phyloP scores from a whole-genome alignment of 768 basidiomycete species.

The Phlebiopsis flavidoalba region DNA sequence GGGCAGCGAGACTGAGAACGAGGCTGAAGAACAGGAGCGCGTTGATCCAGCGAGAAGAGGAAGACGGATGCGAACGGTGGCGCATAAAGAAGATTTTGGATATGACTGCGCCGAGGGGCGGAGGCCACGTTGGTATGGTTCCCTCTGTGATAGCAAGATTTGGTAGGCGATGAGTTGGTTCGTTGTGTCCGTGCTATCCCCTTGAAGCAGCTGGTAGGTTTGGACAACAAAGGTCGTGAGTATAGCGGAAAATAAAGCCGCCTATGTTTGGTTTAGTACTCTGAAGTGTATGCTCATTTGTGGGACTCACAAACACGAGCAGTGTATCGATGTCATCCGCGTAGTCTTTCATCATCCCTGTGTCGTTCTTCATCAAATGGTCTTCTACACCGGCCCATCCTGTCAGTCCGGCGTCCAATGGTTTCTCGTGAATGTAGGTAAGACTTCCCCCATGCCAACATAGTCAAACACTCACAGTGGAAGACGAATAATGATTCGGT shows the following conservation, averaged over 20 bases:
- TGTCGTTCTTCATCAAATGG: background rate
- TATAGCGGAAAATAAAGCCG: constrained; percentile 5
- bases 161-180: background rate
- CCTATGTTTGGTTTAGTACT: background rate
- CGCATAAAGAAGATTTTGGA: background rate
- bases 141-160: background rate
- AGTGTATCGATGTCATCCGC: constrained; percentile 10
- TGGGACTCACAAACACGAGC: constrained; percentile 5
- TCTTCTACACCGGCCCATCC: background rate
- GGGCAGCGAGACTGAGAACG: constrained; percentile 5
- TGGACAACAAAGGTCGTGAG: constrained; percentile 3
- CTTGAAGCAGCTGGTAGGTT: constrained; percentile 1
- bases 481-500: no score
- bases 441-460: no score
- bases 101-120: background rate
- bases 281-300: background rate
- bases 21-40: constrained; percentile 7
- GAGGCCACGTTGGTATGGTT: background rate
- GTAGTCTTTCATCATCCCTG: constrained; percentile 5
- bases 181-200: background rate
- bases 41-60: background rate
- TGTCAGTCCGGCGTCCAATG: background rate
- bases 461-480: no score
- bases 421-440: background rate
- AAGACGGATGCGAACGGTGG: background rate